Conservation (phyloP, 78 protist species). For the Cavenderia fasciculata region DNA sequence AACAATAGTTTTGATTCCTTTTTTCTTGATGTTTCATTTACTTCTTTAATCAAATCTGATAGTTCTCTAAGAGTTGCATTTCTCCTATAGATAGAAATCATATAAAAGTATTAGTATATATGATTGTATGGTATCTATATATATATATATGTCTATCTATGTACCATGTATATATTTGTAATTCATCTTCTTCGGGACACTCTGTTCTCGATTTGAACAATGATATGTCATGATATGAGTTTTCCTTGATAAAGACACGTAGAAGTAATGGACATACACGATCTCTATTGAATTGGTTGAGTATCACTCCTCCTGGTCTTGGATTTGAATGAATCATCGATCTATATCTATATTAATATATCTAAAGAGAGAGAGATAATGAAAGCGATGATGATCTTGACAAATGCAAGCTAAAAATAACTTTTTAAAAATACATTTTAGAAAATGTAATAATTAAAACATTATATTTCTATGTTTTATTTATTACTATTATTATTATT, state of each 20-base stretch:
- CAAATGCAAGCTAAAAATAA: no score
- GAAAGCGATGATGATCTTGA: no score
- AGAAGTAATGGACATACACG: constrained; percentile 32
- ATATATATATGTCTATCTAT: not conserved
- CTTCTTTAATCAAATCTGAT: constrained; percentile 41
- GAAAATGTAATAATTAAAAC: no score
- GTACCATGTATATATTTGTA: constrained; percentile 44
- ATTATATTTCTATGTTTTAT: no score
- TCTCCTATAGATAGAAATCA: no score
- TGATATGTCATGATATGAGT: constrained; percentile 7
- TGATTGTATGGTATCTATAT: no score
- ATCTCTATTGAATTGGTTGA: constrained; percentile 8
- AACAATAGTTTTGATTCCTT: constrained; percentile 11
- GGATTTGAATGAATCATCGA: no score
- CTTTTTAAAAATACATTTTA: no score
- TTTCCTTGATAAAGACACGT: constrained; percentile 29
- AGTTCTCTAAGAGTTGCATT: constrained; percentile 36
- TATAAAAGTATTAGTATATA: no score
- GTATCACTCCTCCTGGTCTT: not conserved
- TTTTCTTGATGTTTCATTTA: constrained; percentile 30
- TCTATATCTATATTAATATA: no score
- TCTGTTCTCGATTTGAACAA: constrained; percentile 33
- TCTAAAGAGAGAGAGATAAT: no score
- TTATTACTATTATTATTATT: no score
- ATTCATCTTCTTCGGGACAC: constrained; percentile 43